phyloP scores from a whole-genome alignment of 2,329 filamentous ascomycete genomes.

The Fusarium drepaniforme region DNA sequence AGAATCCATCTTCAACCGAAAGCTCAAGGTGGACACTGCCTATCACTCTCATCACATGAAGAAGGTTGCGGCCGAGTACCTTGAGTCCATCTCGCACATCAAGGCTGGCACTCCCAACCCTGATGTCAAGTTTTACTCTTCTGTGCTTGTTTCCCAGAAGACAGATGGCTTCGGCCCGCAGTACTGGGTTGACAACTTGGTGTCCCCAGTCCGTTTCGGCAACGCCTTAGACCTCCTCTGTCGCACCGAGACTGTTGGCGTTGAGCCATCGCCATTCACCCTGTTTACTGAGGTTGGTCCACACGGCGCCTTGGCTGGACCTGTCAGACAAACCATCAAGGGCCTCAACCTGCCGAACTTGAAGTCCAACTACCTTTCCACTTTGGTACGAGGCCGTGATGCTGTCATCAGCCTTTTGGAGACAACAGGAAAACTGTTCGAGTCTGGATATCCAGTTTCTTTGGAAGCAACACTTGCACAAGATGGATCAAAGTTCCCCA shows the following conservation, averaged over 20 bases:
- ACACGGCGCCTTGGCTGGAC: conserved; percentile 40
- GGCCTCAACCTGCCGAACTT: not conserved
- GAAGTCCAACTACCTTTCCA: conserved; percentile 27
- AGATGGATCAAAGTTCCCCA: not conserved
- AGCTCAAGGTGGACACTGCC: conserved; percentile 53
- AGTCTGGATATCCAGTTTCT: conserved; percentile 20
- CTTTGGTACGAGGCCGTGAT: conserved; percentile 13
- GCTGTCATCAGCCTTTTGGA: conserved; percentile 45
- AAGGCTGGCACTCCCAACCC: conserved; percentile 3
- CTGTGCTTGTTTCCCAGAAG: conserved; percentile 29
- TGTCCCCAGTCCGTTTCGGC: conserved; percentile 44
- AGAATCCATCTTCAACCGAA: conserved; percentile 46
- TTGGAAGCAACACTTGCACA: conserved; percentile 9
- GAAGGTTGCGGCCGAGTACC: conserved; percentile 32
- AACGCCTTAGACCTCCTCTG: conserved; percentile 30
- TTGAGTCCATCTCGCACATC: conserved; percentile 38
- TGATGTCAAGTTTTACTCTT: conserved; percentile 45
- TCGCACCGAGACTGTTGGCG: not conserved
- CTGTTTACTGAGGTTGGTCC: conserved; percentile 43
- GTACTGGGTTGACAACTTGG: conserved; percentile 48
- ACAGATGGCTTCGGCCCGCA: conserved; percentile 4
- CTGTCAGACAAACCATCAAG: conserved; percentile 40
- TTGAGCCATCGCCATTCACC: conserved; percentile 6
- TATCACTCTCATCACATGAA: conserved; percentile 57
- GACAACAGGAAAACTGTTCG: conserved; percentile 24